phyloP scores from a whole-genome alignment of 2,329 filamentous ascomycete genomes.

The Aspergillus luchuensis region DNA sequence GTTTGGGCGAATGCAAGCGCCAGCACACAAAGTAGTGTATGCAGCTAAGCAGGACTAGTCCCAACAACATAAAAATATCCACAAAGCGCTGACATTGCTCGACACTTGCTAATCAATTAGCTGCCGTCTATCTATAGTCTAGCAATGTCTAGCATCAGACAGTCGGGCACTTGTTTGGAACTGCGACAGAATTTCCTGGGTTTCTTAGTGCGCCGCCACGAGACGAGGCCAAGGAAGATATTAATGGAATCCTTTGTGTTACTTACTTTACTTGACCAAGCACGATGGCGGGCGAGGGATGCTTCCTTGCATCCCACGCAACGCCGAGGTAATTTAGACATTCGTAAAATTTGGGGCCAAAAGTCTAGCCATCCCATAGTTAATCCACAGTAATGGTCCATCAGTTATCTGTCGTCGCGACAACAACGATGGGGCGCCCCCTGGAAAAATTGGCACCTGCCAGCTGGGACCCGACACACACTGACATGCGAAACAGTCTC shows the following conservation, averaged over 20 bases:
- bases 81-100: not conserved
- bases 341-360: not conserved
- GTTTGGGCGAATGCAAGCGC: not conserved
- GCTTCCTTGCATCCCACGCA: not conserved
- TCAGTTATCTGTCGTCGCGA: not conserved
- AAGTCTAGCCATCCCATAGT: not conserved
- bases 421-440: not conserved
- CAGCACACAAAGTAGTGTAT: not conserved
- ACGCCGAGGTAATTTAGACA: not conserved
- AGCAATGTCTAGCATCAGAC: not conserved
- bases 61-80: constrained; percentile 1
- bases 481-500: constrained; percentile 11
- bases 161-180: not conserved
- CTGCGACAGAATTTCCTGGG: not conserved
- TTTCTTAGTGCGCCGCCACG: not conserved
- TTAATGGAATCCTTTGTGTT: not conserved
- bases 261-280: not conserved
- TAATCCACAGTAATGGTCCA: not conserved
- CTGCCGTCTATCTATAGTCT: not conserved
- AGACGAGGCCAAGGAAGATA: not conserved
- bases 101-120: not conserved
- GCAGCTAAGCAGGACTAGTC: not conserved
- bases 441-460: constrained; percentile 3
- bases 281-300: not conserved
- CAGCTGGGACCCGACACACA: constrained; percentile 2